phyloP scores from a whole-genome alignment of 106 monocot genomes.

The Chionographis japonica region DNA sequence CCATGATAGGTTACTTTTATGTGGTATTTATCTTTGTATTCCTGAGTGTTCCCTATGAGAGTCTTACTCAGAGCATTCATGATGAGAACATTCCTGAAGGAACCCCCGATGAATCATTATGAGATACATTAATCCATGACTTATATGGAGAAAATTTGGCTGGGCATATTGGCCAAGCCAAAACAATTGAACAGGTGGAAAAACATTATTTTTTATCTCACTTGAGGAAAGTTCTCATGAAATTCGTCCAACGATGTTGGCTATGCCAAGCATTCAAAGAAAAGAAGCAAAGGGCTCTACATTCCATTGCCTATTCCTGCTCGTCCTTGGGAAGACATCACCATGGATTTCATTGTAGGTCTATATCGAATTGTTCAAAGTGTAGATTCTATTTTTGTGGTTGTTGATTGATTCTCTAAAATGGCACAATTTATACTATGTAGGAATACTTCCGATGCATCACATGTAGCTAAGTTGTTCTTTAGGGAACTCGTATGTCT shows the following conservation, averaged over 20 bases:
- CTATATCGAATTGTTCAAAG: background rate
- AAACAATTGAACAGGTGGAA: background rate
- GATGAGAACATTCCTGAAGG: too few species aligned
- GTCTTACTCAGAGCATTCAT: too few species aligned
- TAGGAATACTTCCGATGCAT: background rate
- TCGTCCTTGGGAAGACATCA: background rate
- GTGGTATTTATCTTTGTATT: too few species aligned
- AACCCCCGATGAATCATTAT: background rate
- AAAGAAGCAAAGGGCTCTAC: background rate
- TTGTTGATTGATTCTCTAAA: background rate
- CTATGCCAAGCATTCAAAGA: background rate
- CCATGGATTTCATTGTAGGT: background rate
- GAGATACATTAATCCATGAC: background rate
- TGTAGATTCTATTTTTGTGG: background rate
- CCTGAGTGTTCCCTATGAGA: too few species aligned
- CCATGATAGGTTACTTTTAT: too few species aligned
- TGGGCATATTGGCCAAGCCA: background rate
- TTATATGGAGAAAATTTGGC: background rate
- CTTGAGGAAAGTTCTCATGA: background rate
- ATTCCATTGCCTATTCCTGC: background rate
- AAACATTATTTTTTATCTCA: background rate
- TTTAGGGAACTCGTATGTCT: background rate
- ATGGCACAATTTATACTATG: slow-evolving; percentile 5
- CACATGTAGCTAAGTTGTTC: background rate
- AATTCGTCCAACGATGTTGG: background rate